phyloP scores from a whole-genome alignment of 768 basidiomycete species.

The Coprinellus micaceus region DNA sequence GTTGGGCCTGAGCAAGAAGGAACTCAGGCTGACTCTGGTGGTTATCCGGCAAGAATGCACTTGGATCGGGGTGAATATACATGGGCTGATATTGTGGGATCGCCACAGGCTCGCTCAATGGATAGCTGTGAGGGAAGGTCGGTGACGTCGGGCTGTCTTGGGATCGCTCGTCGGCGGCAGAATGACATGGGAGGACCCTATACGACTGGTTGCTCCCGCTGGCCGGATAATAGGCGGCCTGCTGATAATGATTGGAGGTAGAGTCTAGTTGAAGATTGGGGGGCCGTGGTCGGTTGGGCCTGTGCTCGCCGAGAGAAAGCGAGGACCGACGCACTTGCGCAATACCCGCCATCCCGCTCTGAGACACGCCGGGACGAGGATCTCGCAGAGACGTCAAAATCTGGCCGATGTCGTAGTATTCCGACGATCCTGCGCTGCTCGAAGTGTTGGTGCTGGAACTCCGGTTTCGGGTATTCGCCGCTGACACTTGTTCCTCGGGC shows the following conservation, averaged over 20 bases:
- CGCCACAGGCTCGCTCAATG: background rate
- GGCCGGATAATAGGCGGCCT: background rate
- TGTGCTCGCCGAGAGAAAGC: slow-evolving; percentile 21
- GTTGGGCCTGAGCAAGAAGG: too few relatives aligned
- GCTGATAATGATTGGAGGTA: slow-evolving; percentile 15
- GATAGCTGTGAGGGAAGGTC: background rate
- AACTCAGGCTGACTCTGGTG: too few relatives aligned
- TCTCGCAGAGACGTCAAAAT: background rate
- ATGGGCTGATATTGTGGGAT: background rate
- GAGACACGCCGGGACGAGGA: slow-evolving; percentile 4
- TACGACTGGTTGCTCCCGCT: background rate
- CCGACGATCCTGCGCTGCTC: slow-evolving; percentile 19
- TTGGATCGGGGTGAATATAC: background rate
- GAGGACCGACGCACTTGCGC: slow-evolving; percentile 14
- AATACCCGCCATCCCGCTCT: background rate
- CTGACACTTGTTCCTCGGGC: background rate
- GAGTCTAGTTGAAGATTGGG: slow-evolving; percentile 28
- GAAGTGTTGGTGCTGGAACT: slow-evolving; percentile 17
- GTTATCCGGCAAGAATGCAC: background rate
- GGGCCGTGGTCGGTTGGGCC: slow-evolving; percentile 24
- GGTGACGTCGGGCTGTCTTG: background rate
- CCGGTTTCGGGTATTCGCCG: slow-evolving; percentile 13
- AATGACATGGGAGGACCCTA: background rate
- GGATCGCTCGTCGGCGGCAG: background rate
- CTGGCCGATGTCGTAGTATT: slow-evolving; percentile 9